Evolutionary conservation across 2,329 filamentous ascomycete genomes (phyloP).

Genomic region (Ceratocystis harringtonii): DNA sequence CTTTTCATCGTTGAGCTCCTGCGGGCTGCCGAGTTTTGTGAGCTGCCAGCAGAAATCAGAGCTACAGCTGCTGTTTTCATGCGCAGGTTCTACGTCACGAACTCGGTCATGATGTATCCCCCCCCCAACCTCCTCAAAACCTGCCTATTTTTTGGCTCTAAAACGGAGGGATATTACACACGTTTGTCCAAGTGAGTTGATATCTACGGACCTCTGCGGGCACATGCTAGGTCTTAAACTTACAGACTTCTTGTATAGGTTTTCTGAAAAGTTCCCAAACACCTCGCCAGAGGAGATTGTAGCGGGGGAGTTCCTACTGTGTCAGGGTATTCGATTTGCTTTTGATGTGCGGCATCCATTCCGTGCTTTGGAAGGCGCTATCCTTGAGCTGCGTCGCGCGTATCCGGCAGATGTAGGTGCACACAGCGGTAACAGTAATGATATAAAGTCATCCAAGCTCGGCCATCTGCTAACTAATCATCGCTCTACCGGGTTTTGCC

Average conservation of each 20-base stretch:
- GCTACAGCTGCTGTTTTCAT: constrained; percentile 80
- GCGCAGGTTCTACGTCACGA: constrained; percentile 87
- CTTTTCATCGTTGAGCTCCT: constrained; percentile 54
- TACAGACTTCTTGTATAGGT: constrained; percentile 25
- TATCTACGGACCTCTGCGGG: too few species aligned
- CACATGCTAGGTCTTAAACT: background rate
- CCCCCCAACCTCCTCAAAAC: constrained; percentile 80
- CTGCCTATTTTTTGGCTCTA: constrained; percentile 82
- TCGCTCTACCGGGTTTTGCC: background rate
- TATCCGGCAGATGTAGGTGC: constrained; percentile 40
- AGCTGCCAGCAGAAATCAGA: constrained; percentile 19
- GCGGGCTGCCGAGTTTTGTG: constrained; percentile 38
- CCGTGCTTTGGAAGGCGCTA: constrained; percentile 68
- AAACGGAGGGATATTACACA: constrained; percentile 74
- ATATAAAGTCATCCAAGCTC: background rate
- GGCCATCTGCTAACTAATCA: background rate
- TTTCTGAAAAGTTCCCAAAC: constrained; percentile 53
- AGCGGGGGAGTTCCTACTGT: constrained; percentile 81
- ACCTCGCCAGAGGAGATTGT: constrained; percentile 69
- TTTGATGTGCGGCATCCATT: constrained; percentile 89
- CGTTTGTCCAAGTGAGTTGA: constrained; percentile 32
- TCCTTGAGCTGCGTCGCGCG: constrained; percentile 64
- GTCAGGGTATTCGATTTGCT: constrained; percentile 82
- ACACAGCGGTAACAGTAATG: background rate
- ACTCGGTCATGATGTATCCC: constrained; percentile 92